Base-by-base conservation (phyloP, 805 yeast species). In the Yarrowia porcina region DNA sequence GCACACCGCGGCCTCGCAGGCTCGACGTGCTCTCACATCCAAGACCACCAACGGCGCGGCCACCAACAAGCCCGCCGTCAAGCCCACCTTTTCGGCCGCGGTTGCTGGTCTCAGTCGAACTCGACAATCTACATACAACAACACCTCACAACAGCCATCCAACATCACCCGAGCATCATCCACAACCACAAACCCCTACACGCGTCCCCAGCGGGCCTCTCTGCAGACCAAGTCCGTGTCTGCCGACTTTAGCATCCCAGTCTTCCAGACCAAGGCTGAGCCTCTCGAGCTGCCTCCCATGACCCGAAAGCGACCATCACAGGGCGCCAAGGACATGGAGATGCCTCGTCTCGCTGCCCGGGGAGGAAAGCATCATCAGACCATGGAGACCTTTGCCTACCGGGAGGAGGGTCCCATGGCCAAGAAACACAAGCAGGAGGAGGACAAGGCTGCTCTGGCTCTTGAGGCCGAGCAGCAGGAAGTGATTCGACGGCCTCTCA, bases 31-130 rank as follows among this genome's bases (percentile, higher is more conserved):
- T 15, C 49, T 56, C 47, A 39, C 39, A 21, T 56, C 61, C n/a
- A 56, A 56, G 49, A 39, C 61, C 49, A 41, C 61, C 21, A 56
- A 56, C 21, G 25, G 27, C 20, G 47, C 61, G 4, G 47, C 49
- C n/a, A 81, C 92, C 57, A 81, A 89, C 73, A 79, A 78, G 69
- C 76, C 75, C 10, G 87, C 84, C 38, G 81, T 93, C 65, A 73
- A 76, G 20, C 33, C 59, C 42, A 35, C 44, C 4, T 35, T 36
- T 21, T 35, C 59, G 4, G 44, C 59, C 33, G 25, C 59, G 17
- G 38, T 36, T 8, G 44, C 59, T 6, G 59, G 59, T 13, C 59
- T 52, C 33, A 52, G 23, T 30, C 59, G 59, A 52, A 52, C 42
- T n/a, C 42, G 59, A 35, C 59, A 35, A 27, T 21, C 56, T 32